Evolutionary conservation across 2,329 filamentous ascomycete genomes (phyloP), one percentile per base, ranked within the genome.

Genomic region (Ophiostoma tasmaniense): DNA sequence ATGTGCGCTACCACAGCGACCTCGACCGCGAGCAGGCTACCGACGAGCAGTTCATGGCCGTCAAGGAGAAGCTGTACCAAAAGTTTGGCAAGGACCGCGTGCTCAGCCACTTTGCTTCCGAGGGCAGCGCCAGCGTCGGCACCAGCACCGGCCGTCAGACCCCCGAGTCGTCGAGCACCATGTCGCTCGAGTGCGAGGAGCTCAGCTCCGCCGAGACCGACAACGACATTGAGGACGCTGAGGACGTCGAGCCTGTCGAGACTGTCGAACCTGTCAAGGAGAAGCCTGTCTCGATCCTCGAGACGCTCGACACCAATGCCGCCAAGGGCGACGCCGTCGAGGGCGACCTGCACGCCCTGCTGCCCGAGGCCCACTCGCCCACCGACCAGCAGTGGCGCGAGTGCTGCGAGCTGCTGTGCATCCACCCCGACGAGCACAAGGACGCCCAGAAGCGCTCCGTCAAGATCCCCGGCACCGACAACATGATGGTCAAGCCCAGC

Each of bases 321-420:
- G 67, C 69, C 66, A 71, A 71, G 66, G 73, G 71, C 62, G 72
- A 73, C 28, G 67, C 69, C 2, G 67, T 73, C 33, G 72, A 73
- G 66, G 73, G 73, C 20, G 73, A 73, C 64, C 69, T 73, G 59
- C 73, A 73, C 66, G 73, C 71, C 3, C 64, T 73, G 35, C 59
- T 73, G 0, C 72, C 72, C 6, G 70, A 71, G 50, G 71, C 72
- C 1, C 33, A 65, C 22, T 70, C 72, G 22, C 73, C 73, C 13
- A 62, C 70, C 2, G 67, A 69, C 7, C 70, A 50, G 14, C 70
- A 68, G 61, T 74, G 73, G 73, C 30, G 17, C 59, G 33, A 50
- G 33, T 73, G 73, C 71, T 74, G 73, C 42, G 45, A 64, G 11
- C 69, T 74, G 61, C 68, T 74, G 17, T 69, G 69, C 33, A 28